A percentile compares a stretch with the other conserved stretches of the same genome.
Evolutionary conservation across 352 stramenopile genomes (phyloP).

Genomic region (Globisporangium camurandrum): DNA sequence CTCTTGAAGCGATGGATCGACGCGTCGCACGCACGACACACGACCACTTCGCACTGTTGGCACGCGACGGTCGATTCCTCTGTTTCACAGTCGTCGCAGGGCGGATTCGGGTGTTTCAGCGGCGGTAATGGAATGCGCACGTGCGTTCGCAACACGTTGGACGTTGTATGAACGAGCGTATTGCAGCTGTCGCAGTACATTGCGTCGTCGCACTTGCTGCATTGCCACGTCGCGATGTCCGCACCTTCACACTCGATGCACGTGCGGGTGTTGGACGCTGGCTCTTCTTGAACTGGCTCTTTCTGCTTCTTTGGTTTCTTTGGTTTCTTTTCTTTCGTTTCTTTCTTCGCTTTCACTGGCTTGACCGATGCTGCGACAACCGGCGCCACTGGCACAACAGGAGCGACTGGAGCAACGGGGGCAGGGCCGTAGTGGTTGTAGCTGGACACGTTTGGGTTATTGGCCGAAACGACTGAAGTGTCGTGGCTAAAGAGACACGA

Average conservation of each 20-base stretch:
- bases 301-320: background rate
- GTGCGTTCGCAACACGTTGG: conserved; percentile 62
- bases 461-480: no score
- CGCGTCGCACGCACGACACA: conserved; percentile 45
- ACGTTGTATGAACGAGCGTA: conserved; percentile 36
- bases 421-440: no score
- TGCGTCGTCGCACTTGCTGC: conserved; percentile 44
- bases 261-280: conserved; percentile 14
- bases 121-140: conserved; percentile 30
- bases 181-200: conserved; percentile 64
- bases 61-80: conserved; percentile 31
- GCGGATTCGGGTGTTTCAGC: conserved; percentile 12
- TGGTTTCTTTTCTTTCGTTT: background rate
- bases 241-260: conserved; percentile 62
- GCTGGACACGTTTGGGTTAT: no score
- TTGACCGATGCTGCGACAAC: no score
- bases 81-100: conserved; percentile 49
- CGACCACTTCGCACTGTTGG: conserved; percentile 47
- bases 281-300: background rate
- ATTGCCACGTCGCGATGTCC: conserved; percentile 35
- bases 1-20: conserved; percentile 74
- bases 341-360: no score
- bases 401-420: no score
- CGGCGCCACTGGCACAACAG: no score
- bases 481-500: no score